Base-by-base conservation (phyloP, 1,284 basidiomycete species). In the Hortiboletus rubellus region DNA sequence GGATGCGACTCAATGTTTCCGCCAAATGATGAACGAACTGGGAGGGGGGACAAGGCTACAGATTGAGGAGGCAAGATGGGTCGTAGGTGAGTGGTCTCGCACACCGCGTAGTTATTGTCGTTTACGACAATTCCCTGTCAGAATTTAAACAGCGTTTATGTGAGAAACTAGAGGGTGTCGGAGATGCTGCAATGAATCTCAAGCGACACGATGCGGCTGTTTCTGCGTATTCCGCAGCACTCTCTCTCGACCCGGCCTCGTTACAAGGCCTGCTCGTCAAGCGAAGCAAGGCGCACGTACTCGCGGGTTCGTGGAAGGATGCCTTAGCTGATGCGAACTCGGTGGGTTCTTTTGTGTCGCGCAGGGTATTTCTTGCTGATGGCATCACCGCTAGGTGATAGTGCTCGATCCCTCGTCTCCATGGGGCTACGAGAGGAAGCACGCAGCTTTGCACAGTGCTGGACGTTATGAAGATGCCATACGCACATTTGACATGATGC, bases 361-460 rank as follows among this genome's bases (percentile, higher is more conserved):
- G 1, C 3, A 27, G 7, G n/a, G 9, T 17, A 7, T 5, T 3
- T 11, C 18, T 43, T 22, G 10, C 10, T 3, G 7, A 40, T 15
- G 5, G 2, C 6, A 22, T 6, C 11, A 34, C n/a, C 2, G 18
- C 12, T 12, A 55, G 51, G 42, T 34, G 2, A 55, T 55, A 5
- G 6, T 0, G 7, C 42, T 44, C 14, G 55, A 56, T 41, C 34
- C 41, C 3, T 48, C 30, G 5, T 51, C 47, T 11, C 52, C 52
- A 7, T 51, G 52, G 46, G 52, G 46, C 30, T 53, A 53, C 22
- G 47, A 53, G 30, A 52, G 22, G 18, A 53, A 27, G 18, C 37
- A 51, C 22, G 37, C 52, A 18, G 52, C 48, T 10, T 22, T 51
- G 27, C 52, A 53, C 18, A 14, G 15, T 10, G 18, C 30, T 24